phyloP scores from a whole-genome alignment of 768 basidiomycete species.

The Serendipita indica region DNA sequence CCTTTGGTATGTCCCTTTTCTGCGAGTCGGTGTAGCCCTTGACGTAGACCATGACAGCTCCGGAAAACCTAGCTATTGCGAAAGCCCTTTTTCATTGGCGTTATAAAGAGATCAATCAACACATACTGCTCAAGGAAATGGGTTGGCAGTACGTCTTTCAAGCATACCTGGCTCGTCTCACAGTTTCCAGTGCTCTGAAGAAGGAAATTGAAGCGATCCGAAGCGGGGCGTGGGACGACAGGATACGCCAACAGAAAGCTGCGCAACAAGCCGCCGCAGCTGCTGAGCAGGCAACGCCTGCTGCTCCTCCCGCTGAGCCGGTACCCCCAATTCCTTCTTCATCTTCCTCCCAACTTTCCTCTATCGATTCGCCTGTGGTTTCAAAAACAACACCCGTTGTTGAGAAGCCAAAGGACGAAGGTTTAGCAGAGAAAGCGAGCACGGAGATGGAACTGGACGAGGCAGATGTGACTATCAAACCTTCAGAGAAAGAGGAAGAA shows the following conservation, averaged over 20 bases:
- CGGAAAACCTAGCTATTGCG: neutral
- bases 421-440: neutral
- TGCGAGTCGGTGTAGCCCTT: too few species aligned
- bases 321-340: neutral
- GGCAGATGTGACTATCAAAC: neutral
- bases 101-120: neutral
- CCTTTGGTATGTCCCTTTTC: too few species aligned
- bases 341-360: conserved; percentile 8
- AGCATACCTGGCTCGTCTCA: neutral
- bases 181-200: neutral
- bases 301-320: neutral
- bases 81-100: neutral
- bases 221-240: conserved; percentile 3
- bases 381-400: neutral
- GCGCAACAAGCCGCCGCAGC: neutral
- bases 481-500: neutral
- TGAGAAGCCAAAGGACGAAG: neutral
- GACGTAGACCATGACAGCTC: neutral
- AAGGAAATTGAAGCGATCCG: neutral
- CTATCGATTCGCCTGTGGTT: neutral
- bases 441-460: conserved; percentile 3
- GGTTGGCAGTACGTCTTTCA: neutral
- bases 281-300: neutral
- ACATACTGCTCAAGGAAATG: neutral
- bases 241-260: neutral